phyloP scores from a whole-genome alignment of 1,284 basidiomycete genomes.

The Somion occarium region DNA sequence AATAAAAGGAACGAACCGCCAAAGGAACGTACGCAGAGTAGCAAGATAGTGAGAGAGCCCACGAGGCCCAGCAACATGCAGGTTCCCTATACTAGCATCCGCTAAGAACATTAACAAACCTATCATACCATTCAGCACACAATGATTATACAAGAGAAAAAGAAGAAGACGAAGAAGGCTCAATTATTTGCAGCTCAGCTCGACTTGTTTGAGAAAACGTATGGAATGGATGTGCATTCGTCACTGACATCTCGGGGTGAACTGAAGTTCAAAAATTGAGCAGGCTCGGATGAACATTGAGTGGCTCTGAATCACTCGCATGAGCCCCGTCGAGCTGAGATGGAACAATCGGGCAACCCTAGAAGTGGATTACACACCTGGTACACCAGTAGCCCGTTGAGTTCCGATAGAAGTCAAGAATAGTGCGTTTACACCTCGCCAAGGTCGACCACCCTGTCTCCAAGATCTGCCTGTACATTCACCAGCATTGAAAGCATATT shows the following conservation, averaged over 20 bases:
- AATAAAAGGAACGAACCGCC: conserved; percentile 43
- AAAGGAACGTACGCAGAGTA: conserved; percentile 60
- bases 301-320: too few species aligned
- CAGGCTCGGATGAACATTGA: too few species aligned
- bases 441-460: conserved; percentile 59
- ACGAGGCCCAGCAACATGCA: conserved; percentile 70
- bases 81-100: conserved; percentile 55
- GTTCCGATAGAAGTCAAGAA: conserved; percentile 70
- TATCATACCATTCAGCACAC: too few species aligned
- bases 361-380: conserved; percentile 61
- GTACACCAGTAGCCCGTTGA: conserved; percentile 60
- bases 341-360: too few species aligned
- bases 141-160: too few species aligned
- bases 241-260: too few species aligned
- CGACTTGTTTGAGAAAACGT: too few species aligned
- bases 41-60: conserved; percentile 71
- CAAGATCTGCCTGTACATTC: conserved; percentile 78
- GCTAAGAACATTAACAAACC: conserved; percentile 83
- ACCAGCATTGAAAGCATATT: conserved; percentile 84
- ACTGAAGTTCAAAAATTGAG: too few species aligned
- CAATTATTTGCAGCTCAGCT: too few species aligned
- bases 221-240: too few species aligned
- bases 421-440: conserved; percentile 62
- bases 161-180: too few species aligned
- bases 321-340: too few species aligned